A percentile compares a stretch with the other conserved stretches of the same genome.
Conservation (phyloP, 495 filamentous ascomycete genomes). For the Neurospora sp. region DNA sequence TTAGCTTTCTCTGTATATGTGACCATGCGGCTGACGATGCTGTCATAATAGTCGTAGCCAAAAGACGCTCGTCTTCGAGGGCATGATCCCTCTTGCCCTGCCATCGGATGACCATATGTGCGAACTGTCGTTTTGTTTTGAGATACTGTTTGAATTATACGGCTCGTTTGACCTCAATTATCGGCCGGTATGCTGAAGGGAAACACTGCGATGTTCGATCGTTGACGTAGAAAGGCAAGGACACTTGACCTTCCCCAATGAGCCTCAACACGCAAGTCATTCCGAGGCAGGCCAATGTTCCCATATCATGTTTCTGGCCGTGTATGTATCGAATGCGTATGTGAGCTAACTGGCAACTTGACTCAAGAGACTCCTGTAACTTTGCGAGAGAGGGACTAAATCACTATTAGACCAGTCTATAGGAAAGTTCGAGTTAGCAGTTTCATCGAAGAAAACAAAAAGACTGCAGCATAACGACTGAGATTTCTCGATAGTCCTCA, state of each 20-base stretch:
- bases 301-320: background rate
- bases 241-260: background rate
- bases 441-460: background rate
- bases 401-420: background rate
- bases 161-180: background rate
- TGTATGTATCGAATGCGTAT: background rate
- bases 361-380: background rate
- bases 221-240: background rate
- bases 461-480: background rate
- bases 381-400: background rate
- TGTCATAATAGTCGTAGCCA: background rate
- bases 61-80: background rate
- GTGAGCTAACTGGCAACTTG: background rate
- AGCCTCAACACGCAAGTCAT: background rate
- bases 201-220: background rate
- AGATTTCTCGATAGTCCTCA: background rate
- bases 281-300: background rate
- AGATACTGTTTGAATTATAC: background rate
- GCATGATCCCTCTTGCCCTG: background rate
- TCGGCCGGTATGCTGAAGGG: background rate
- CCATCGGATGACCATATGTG: background rate
- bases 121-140: background rate
- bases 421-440: background rate
- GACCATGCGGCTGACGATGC: background rate
- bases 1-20: background rate